phyloP scores from a whole-genome alignment of 1,284 basidiomycete genomes.

The Austroboletus novae-zelandiae region DNA sequence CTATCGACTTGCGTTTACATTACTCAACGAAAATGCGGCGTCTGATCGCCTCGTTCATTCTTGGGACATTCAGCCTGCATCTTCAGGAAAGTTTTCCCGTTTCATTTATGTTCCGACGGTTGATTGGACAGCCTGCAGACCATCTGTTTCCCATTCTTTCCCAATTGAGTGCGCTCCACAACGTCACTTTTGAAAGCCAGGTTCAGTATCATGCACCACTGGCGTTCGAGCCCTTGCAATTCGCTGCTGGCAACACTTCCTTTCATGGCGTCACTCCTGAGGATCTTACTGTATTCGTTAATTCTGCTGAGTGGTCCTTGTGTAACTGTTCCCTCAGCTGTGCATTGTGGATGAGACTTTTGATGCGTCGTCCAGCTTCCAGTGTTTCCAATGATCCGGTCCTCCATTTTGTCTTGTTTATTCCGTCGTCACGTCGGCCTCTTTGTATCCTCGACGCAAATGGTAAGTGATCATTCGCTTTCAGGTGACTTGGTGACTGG shows the following conservation, averaged over 20 bases:
- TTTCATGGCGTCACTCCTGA: constrained; percentile 69
- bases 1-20: constrained; percentile 78
- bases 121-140: constrained; percentile 41
- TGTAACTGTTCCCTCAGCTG: constrained; percentile 47
- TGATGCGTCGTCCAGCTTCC: constrained; percentile 51
- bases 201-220: constrained; percentile 90
- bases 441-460: constrained; percentile 62
- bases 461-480: constrained; percentile 39
- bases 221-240: constrained; percentile 66
- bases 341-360: not conserved
- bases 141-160: constrained; percentile 68
- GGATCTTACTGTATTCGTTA: constrained; percentile 88
- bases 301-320: constrained; percentile 93
- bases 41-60: constrained; percentile 57
- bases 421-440: constrained; percentile 75
- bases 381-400: constrained; percentile 88
- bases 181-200: constrained; percentile 93
- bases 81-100: constrained; percentile 51
- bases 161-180: constrained; percentile 69
- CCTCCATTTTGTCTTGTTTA: constrained; percentile 88
- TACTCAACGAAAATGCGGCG: constrained; percentile 85
- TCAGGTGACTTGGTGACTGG: constrained; percentile 5
- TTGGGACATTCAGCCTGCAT: constrained; percentile 72
- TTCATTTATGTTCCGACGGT: constrained; percentile 12
- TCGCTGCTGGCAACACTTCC: constrained; percentile 35